Evolutionary conservation across 164 flowering plant genomes (phyloP).

Genomic region (Annona squamosa): DNA sequence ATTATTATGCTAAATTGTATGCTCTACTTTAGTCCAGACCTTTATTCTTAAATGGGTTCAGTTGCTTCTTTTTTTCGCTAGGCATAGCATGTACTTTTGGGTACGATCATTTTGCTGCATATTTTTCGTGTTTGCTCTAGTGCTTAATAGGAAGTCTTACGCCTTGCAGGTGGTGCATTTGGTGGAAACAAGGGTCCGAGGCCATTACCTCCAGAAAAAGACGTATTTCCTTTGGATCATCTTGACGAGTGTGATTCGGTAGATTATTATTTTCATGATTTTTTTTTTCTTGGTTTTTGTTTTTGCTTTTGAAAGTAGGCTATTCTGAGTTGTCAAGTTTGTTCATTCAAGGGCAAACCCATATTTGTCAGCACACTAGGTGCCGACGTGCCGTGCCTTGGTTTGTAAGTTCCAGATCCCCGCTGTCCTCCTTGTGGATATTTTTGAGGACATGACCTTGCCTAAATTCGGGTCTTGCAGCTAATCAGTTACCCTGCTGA

Average conservation of each 20-base stretch:
- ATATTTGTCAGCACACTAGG: background rate
- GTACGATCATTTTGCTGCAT: background rate
- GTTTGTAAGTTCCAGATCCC: background rate
- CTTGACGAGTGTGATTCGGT: constrained; percentile 86
- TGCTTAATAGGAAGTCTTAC: background rate
- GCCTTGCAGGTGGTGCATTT: constrained; percentile 76
- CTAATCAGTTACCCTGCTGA: background rate
- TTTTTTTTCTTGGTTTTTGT: background rate
- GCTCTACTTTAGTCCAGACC: background rate
- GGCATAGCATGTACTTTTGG: background rate
- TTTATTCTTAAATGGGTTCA: background rate
- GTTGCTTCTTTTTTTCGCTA: background rate
- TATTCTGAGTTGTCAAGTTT: background rate
- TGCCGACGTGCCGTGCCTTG: background rate
- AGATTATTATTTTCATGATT: constrained; percentile 1
- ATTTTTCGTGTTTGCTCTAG: background rate
- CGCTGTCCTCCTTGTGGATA: background rate
- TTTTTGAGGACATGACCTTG: background rate
- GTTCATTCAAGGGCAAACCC: background rate
- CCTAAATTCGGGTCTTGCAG: background rate
- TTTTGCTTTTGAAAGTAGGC: background rate
- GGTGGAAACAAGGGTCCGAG: constrained; percentile 84
- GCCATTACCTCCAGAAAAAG: constrained; percentile 94
- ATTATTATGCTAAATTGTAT: background rate
- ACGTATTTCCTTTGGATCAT: constrained; percentile 89